Percentiles rank a stretch among this genome's conserved stretches.
These are phyloP conservation scores for Hypoxylon fragiforme DNA, from an alignment of 495 filamentous ascomycete genomes.

Conservation along the genomic window DNA sequence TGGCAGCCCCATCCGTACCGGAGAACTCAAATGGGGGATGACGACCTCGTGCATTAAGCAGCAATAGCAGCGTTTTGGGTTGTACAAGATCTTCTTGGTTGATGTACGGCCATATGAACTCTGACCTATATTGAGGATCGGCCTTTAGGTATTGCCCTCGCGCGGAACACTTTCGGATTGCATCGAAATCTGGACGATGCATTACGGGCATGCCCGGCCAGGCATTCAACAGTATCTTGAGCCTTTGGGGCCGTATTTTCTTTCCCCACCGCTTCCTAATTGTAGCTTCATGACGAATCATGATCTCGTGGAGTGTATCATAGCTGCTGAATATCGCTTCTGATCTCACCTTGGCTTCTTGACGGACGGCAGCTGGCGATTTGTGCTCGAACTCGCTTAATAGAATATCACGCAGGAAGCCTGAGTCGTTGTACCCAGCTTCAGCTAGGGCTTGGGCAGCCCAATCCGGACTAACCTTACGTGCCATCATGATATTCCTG, in stretches of 20 bases:
- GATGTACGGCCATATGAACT: constrained; percentile 57
- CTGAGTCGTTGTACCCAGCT: too few species aligned
- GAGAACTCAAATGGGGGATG: constrained; percentile 50
- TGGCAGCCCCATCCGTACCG: constrained; percentile 39
- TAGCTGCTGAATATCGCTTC: constrained; percentile 28
- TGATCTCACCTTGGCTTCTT: neutral
- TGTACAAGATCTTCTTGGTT: constrained; percentile 60
- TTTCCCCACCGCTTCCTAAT: constrained; percentile 56
- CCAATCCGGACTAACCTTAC: too few species aligned
- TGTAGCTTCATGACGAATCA: constrained; percentile 49
- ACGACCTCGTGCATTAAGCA: constrained; percentile 54
- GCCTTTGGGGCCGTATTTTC: constrained; percentile 46
- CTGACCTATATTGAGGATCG: constrained; percentile 31
- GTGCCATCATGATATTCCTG: too few species aligned
- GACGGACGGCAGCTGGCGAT: neutral
- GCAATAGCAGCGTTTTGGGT: constrained; percentile 46
- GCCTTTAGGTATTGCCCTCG: too few species aligned
- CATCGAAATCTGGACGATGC: constrained; percentile 57
- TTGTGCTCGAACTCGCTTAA: neutral
- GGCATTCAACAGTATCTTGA: constrained; percentile 44
- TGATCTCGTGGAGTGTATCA: constrained; percentile 24
- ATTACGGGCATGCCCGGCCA: constrained; percentile 53
- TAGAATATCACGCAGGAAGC: too few species aligned
- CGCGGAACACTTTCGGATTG: constrained; percentile 42
- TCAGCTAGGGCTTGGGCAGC: too few species aligned